Conservation (phyloP, 2,329 filamentous ascomycete genomes). For the Lomentospora prolificans region DNA sequence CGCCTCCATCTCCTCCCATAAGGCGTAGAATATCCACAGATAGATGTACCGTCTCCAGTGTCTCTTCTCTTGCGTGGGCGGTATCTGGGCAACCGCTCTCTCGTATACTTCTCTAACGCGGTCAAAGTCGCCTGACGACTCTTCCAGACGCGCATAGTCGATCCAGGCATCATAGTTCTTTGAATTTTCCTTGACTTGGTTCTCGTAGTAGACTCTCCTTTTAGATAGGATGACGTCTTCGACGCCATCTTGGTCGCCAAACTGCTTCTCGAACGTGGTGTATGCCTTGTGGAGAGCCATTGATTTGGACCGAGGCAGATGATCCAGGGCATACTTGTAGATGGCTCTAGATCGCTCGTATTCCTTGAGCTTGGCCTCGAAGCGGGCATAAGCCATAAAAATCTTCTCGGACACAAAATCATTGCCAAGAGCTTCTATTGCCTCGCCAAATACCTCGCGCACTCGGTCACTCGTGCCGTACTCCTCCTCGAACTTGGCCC, state of each 20-base stretch:
- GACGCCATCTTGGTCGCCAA: slow-evolving; percentile 83
- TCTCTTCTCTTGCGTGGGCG: slow-evolving; percentile 89
- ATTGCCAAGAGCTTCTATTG: slow-evolving; percentile 82
- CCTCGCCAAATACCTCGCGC: slow-evolving; percentile 79
- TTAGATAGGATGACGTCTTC: slow-evolving; percentile 96
- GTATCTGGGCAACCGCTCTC: slow-evolving; percentile 87
- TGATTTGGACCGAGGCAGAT: slow-evolving; percentile 79
- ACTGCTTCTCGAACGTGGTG: slow-evolving; percentile 97
- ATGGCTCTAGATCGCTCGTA: slow-evolving; percentile 89
- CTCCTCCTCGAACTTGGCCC: slow-evolving; percentile 95
- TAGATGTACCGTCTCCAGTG: slow-evolving; percentile 98
- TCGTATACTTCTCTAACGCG: slow-evolving; percentile 90
- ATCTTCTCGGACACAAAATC: slow-evolving; percentile 94
- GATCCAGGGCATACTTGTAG: slow-evolving; percentile 92
- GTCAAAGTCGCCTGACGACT: slow-evolving; percentile 71
- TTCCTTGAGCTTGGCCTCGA: slow-evolving; percentile 90
- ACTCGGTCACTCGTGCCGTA: slow-evolving; percentile 86
- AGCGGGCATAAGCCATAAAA: slow-evolving; percentile 91
- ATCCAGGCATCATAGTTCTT: slow-evolving; percentile 98
- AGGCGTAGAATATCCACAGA: slow-evolving; percentile 92
- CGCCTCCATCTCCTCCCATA: slow-evolving; percentile 86
- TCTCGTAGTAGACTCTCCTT: slow-evolving; percentile 84
- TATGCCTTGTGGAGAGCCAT: slow-evolving; percentile 83
- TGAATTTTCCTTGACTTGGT: slow-evolving; percentile 84
- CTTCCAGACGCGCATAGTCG: slow-evolving; percentile 85